A percentile compares a stretch with the other conserved stretches of the same genome.
Evolutionary conservation across 2,329 filamentous ascomycete genomes (phyloP).

Genomic region (Lasiodiplodia sp.): DNA sequence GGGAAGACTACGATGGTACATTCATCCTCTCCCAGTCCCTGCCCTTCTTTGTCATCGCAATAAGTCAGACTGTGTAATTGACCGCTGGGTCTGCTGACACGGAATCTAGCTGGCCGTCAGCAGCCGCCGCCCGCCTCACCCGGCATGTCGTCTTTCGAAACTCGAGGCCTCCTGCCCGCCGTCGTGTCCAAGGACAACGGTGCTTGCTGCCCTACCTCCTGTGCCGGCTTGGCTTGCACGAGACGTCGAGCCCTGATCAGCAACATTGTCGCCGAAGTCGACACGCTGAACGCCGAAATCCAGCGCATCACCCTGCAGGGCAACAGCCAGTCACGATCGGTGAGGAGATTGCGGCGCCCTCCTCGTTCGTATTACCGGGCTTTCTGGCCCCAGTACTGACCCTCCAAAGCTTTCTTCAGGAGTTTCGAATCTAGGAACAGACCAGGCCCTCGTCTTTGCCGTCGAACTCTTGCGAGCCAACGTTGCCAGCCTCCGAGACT

Average conservation of each 20-base stretch:
- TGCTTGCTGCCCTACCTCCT: conserved; percentile 19
- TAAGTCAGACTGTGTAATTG: conserved; percentile 24
- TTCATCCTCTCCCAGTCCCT: background rate
- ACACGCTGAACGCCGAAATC: conserved; percentile 17
- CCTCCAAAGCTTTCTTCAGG: conserved; percentile 17
- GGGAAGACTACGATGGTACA: conserved; percentile 24
- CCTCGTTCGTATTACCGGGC: background rate
- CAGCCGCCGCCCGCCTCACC: conserved; percentile 10
- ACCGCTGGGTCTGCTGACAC: conserved; percentile 25
- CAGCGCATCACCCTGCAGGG: conserved; percentile 5
- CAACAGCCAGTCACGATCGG: conserved; percentile 22
- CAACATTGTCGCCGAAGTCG: conserved; percentile 25
- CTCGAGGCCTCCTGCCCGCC: background rate
- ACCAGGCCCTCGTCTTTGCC: conserved; percentile 24
- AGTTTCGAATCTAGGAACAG: conserved; percentile 13
- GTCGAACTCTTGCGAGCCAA: conserved; percentile 19
- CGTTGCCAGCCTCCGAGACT: conserved; percentile 19
- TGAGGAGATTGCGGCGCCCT: conserved; percentile 18
- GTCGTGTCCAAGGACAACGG: conserved; percentile 4
- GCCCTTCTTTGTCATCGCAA: conserved; percentile 26
- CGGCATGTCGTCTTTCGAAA: conserved; percentile 15
- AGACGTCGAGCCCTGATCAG: conserved; percentile 23
- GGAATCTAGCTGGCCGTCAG: conserved; percentile 4
- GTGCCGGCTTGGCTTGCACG: conserved; percentile 13
- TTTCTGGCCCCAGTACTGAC: conserved; percentile 6